Base-by-base conservation (phyloP, 768 basidiomycete species). In the Lentinula sp. region DNA sequence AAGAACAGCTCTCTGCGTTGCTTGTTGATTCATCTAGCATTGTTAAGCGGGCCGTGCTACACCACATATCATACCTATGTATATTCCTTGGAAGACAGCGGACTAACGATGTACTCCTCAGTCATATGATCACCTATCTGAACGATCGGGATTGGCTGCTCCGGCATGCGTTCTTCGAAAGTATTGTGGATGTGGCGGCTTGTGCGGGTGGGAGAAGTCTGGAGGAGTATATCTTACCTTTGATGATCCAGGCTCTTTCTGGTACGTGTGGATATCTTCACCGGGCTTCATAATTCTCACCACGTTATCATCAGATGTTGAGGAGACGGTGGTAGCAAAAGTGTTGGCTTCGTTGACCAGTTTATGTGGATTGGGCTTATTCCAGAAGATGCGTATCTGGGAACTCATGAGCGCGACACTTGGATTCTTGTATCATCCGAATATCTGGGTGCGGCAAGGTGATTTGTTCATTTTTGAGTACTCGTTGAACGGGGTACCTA, bases 301-400 rank as follows among this genome's bases (percentile, higher is more conserved):
- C 69, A 50, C 65, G 66, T 35, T 61, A 20, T 23, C 16, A 6
- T 32, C 32, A 96, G 97, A 99, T 70, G 89, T 93, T 6, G 97
- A 99, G 72, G 96, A 98, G 70, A 90, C 85, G 12, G 96, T 98
- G 2, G 90, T 97, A 6, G 91, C 92, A 0, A 88, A 90, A 65
- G 97, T 98, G 0, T 76, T 99, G n/a, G 79, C 82, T 0, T 86
- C 95, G 2, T 77, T 98, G 60, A 93, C 93, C 0, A 93, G 89
- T 67, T 80, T 98, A 15, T 93, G 92, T 64, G 92, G 95, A 69
- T 80, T 97, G 7, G 91, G 93, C 0, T 74, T 98, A 3, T 91
- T 98, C 73, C 87, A 90, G 72, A 94, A 93, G 73, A 91, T 93
- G 86, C 84, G 91, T n/a, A 86, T 97, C 61, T 98, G 97, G 95